These are phyloP conservation scores for Picochlorum sp. DNA, from an alignment of 139 green algal species.

Conservation along the genomic window DNA sequence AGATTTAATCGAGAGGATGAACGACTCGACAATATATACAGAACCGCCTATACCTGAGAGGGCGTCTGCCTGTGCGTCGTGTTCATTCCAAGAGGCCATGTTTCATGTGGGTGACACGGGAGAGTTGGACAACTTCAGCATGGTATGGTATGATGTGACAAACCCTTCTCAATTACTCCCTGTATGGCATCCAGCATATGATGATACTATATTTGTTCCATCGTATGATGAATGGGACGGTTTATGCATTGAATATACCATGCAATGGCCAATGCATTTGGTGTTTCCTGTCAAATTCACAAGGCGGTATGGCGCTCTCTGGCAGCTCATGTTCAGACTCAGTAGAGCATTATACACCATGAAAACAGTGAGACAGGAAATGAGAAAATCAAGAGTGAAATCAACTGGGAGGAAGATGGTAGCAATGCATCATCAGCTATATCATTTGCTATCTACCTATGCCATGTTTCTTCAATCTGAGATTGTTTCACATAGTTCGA, in stretches of 20 bases:
- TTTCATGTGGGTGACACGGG: too few species aligned
- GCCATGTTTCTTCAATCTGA: conserved; percentile 48
- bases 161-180: conserved; percentile 2
- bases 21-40: neutral
- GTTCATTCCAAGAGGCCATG: too few species aligned
- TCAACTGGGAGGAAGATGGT: neutral
- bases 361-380: conserved; percentile 55
- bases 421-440: conserved; percentile 62
- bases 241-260: conserved; percentile 50
- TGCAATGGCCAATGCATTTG: conserved; percentile 77
- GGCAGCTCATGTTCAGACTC: conserved; percentile 72
- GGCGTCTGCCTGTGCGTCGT: too few species aligned
- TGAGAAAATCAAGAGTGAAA: conserved; percentile 14
- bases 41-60: too few species aligned
- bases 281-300: conserved; percentile 61
- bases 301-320: conserved; percentile 66
- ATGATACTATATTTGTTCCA: conserved; percentile 30
- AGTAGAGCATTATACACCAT: conserved; percentile 59
- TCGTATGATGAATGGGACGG: conserved; percentile 68
- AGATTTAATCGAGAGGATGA: neutral
- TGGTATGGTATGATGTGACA: neutral
- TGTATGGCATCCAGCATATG: conserved; percentile 13
- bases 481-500: conserved; percentile 56
- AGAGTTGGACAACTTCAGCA: too few species aligned
- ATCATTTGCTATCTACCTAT: conserved; percentile 69